A percentile compares a stretch with the other conserved stretches of the same genome.
Evolutionary conservation across 1,284 basidiomycete genomes (phyloP).

Genomic region (Meira miltonrushii): DNA sequence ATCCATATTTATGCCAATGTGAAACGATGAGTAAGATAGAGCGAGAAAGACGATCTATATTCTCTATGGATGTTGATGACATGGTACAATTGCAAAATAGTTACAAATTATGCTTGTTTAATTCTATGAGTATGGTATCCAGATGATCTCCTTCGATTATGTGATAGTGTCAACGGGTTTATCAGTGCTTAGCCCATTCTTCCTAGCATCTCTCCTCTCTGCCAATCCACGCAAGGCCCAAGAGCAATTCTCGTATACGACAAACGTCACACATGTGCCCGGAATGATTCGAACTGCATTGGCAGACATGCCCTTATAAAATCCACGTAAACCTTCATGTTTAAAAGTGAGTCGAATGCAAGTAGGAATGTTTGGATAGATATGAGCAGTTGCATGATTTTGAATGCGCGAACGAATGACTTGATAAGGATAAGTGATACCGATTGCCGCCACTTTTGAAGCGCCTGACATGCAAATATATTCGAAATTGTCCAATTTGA

Average conservation of each 20-base stretch:
- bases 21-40: too few species aligned
- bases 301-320: constrained; percentile 92
- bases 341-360: constrained; percentile 75
- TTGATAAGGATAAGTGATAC: constrained; percentile 92
- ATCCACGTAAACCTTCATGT: constrained; percentile 74
- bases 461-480: constrained; percentile 89
- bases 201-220: not conserved
- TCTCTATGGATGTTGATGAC: too few species aligned
- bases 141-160: too few species aligned
- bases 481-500: constrained; percentile 65
- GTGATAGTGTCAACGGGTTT: too few species aligned
- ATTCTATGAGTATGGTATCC: too few species aligned
- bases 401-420: constrained; percentile 87
- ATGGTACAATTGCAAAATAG: too few species aligned
- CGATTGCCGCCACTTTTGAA: constrained; percentile 80
- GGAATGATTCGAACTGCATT: constrained; percentile 93
- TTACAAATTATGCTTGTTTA: too few species aligned
- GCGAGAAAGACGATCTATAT: too few species aligned
- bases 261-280: constrained; percentile 95
- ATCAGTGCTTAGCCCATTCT: too few species aligned
- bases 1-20: too few species aligned
- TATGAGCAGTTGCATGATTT: constrained; percentile 55
- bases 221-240: constrained; percentile 29
- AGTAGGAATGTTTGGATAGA: constrained; percentile 72
- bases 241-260: constrained; percentile 81